These are phyloP conservation scores for Komagataella pseudopastoris DNA, from an alignment of 805 yeast species.

Conservation along the genomic window DNA sequence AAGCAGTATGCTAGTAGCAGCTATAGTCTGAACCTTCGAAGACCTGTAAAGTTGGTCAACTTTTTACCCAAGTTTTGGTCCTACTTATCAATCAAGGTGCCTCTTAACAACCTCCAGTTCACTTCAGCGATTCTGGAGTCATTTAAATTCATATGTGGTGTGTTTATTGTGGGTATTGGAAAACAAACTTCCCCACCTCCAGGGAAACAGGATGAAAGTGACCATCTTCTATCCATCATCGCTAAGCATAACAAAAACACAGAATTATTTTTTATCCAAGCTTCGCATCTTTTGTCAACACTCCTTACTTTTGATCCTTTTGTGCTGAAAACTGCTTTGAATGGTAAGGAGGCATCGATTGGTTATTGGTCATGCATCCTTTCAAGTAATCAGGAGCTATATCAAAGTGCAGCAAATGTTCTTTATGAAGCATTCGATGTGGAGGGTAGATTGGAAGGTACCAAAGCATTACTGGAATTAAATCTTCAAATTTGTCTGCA, in stretches of 20 bases:
- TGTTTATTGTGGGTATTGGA: conserved; percentile 2
- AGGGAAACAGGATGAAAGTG: background rate
- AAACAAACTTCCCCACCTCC: background rate
- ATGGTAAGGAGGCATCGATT: conserved; percentile 27
- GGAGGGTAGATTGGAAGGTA: conserved; percentile 66
- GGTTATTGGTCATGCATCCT: conserved; percentile 69
- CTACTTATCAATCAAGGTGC: background rate
- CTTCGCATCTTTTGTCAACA: background rate
- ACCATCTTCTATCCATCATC: background rate
- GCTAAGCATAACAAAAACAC: background rate
- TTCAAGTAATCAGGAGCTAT: conserved; percentile 41
- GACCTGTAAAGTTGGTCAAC: background rate
- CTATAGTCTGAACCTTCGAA: background rate
- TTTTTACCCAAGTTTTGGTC: background rate
- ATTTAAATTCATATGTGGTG: background rate
- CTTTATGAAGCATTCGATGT: conserved; percentile 70
- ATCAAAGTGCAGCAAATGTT: conserved; percentile 59
- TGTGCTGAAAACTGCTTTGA: conserved; percentile 20
- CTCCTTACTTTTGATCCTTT: background rate
- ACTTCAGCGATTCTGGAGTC: conserved; percentile 6
- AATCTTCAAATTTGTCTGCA: conserved; percentile 30
- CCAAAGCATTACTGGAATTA: conserved; percentile 35
- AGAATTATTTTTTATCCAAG: background rate
- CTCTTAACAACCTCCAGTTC: background rate
- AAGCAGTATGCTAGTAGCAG: background rate